Evolutionary conservation across 768 basidiomycete species (phyloP).

Genomic region (Hericium rajendrae): DNA sequence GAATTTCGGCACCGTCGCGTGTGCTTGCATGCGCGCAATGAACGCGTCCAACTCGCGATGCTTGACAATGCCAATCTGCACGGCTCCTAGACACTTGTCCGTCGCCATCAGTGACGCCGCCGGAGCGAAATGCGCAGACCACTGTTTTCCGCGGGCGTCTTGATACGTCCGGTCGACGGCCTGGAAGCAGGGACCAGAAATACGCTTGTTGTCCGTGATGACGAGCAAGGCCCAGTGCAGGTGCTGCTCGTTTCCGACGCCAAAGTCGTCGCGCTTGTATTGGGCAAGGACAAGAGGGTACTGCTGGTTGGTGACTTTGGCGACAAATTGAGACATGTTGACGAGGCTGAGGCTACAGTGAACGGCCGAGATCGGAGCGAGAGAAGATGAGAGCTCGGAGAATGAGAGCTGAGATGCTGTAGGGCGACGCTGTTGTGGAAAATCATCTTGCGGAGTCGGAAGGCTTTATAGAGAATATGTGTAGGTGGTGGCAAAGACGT

Average conservation of each 20-base stretch:
- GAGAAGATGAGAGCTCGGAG: background rate
- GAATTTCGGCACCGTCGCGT: background rate
- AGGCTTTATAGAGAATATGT: no score
- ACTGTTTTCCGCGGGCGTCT: background rate
- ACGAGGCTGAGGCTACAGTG: background rate
- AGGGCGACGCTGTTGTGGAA: no score
- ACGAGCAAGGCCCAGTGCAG: slow-evolving; percentile 1
- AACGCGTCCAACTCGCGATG: background rate
- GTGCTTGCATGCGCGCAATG: background rate
- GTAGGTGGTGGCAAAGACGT: no score
- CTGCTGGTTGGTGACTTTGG: background rate
- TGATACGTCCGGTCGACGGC: slow-evolving; percentile 1
- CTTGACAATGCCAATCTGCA: background rate
- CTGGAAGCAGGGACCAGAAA: background rate
- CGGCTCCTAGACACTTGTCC: background rate
- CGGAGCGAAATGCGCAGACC: background rate
- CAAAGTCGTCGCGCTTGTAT: background rate
- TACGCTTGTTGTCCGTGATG: background rate
- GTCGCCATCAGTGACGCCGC: background rate
- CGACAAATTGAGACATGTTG: background rate
- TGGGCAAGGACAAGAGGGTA: slow-evolving; percentile 1
- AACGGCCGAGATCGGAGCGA: background rate
- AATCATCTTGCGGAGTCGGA: no score
- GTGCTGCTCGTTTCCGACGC: background rate
- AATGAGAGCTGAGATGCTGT: no score